Conservation (phyloP, 179 eudicot genomes). For the Heliamphora pulchella region DNA sequence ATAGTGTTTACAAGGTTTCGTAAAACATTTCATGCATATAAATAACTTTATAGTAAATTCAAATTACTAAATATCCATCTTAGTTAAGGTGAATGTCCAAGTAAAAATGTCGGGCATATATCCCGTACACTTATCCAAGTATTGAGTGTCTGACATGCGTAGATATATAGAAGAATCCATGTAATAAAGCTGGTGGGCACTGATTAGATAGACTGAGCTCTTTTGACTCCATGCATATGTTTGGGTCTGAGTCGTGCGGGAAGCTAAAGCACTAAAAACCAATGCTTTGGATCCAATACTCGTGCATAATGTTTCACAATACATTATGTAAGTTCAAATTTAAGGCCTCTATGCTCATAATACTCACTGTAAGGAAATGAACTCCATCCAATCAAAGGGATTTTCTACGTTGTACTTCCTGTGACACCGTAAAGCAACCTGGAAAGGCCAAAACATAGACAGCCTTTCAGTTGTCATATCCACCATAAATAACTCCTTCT, state of each 20-base stretch:
- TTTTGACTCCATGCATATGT: too few relatives aligned
- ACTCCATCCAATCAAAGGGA: conserved; percentile 96
- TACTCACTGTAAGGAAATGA: conserved; percentile 71
- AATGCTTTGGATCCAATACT: not conserved
- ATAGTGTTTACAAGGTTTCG: too few relatives aligned
- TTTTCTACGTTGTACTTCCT: conserved; percentile 57
- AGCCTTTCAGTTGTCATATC: not conserved
- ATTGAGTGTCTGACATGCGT: too few relatives aligned
- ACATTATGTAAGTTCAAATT: not conserved
- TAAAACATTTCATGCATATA: too few relatives aligned
- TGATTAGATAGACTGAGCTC: not conserved
- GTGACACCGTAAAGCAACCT: conserved; percentile 56
- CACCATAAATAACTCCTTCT: conserved; percentile 19
- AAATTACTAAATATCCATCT: too few relatives aligned
- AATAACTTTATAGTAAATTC: too few relatives aligned
- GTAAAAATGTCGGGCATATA: too few relatives aligned
- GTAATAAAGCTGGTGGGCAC: not conserved
- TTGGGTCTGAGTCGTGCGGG: not conserved
- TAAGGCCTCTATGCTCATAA: not conserved
- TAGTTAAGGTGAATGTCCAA: too few relatives aligned
- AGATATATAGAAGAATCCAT: too few relatives aligned
- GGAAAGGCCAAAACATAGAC: conserved; percentile 16
- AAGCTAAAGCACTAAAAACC: not conserved
- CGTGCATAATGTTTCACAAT: not conserved
- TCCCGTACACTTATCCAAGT: too few relatives aligned